phyloP scores from a whole-genome alignment of 768 basidiomycete species.

The Amanita inopinata region DNA sequence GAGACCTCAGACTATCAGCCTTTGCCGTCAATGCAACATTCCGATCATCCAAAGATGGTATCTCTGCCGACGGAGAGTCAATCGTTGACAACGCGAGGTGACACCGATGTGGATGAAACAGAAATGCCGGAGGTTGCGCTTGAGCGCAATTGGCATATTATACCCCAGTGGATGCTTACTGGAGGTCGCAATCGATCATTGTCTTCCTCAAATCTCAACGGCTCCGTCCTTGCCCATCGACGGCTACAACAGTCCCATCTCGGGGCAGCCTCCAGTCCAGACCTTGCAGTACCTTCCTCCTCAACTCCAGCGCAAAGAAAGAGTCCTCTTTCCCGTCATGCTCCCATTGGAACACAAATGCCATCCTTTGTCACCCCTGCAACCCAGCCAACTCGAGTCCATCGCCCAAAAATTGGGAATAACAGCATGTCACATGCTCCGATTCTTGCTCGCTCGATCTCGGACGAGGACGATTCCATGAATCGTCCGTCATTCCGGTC shows the following conservation, averaged over 20 bases:
- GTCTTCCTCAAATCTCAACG: slow-evolving; percentile 36
- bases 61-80: slow-evolving; percentile 9
- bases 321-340: slow-evolving; percentile 33
- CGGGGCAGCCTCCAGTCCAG: slow-evolving; percentile 63
- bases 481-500: slow-evolving; percentile 28
- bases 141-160: slow-evolving; percentile 89
- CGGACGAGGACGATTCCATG: slow-evolving; percentile 22
- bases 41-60: background rate
- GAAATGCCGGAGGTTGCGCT: slow-evolving; percentile 93
- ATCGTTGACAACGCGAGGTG: slow-evolving; percentile 18
- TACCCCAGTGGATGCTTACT: slow-evolving; percentile 85
- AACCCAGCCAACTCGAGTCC: slow-evolving; percentile 7
- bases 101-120: slow-evolving; percentile 52
- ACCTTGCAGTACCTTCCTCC: slow-evolving; percentile 28
- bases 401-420: background rate
- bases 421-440: background rate
- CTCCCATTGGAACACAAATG: slow-evolving; percentile 16
- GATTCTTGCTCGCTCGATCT: slow-evolving; percentile 4
- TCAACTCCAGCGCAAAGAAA: slow-evolving; percentile 15
- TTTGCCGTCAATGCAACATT: background rate
- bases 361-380: background rate
- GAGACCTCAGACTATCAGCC: background rate
- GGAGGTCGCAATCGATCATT: slow-evolving; percentile 38
- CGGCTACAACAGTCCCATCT: slow-evolving; percentile 32
- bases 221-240: slow-evolving; percentile 23